Conservation (phyloP, 129 eudicot genomes). For the Flaveria bidentis region DNA sequence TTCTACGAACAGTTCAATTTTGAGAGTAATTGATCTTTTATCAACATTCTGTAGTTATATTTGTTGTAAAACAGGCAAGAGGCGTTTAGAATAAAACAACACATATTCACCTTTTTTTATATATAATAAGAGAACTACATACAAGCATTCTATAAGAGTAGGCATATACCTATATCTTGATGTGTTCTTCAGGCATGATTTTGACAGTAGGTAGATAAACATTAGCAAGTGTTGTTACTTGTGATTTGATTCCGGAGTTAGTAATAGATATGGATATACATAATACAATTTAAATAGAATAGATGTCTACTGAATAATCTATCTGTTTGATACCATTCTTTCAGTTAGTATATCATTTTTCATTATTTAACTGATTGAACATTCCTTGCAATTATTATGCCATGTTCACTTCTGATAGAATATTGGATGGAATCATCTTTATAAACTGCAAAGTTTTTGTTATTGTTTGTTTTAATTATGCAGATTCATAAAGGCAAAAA, state of each 20-base stretch:
- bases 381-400: constrained; percentile 23
- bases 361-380: constrained; percentile 16
- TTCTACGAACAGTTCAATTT: constrained; percentile 15
- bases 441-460: constrained; percentile 9
- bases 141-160: constrained; percentile 1
- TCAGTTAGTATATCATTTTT: not conserved
- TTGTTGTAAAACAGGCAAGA: not conserved
- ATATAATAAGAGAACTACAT: not conserved
- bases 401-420: constrained; percentile 15
- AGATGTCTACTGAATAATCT: no score
- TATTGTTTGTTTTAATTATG: constrained; percentile 9
- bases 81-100: not conserved
- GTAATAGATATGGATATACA: no score
- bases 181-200: constrained; percentile 5
- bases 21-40: constrained; percentile 15
- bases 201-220: not conserved
- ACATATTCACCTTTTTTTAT: not conserved
- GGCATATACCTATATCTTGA: not conserved
- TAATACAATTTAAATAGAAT: no score
- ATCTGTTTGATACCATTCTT: no score
- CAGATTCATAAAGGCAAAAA: constrained; percentile 93
- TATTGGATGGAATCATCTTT: constrained; percentile 27
- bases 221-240: constrained; percentile 16
- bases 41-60: not conserved
- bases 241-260: not conserved